Conservation (phyloP, 1,284 basidiomycete genomes). For the Fomitopsis pinicola region DNA sequence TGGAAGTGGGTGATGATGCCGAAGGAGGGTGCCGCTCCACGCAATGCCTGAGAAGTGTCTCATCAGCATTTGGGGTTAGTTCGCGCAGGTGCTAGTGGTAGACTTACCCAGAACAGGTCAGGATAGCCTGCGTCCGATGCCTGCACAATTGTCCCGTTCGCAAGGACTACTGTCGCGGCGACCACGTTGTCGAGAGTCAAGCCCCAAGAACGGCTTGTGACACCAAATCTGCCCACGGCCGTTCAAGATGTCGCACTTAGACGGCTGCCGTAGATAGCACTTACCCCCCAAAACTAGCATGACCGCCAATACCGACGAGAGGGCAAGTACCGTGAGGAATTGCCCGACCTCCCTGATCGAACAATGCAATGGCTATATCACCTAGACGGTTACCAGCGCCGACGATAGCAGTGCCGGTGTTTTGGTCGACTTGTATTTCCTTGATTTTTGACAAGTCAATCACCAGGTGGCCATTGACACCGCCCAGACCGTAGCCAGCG, state of each 20-base stretch:
- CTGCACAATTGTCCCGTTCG: background rate
- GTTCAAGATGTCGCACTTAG: background rate
- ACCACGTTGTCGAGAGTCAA: background rate
- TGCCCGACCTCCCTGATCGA: background rate
- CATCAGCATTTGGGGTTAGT: background rate
- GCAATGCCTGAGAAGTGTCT: background rate
- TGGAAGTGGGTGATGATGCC: background rate
- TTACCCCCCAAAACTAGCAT: background rate
- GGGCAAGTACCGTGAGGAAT: background rate
- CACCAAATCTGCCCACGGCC: conserved; percentile 5
- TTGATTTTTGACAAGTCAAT: background rate
- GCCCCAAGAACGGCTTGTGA: background rate
- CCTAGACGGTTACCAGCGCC: background rate
- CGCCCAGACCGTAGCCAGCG: background rate
- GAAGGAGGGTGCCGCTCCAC: background rate
- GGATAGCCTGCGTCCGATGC: background rate
- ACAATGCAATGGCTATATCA: background rate
- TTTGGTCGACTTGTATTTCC: background rate
- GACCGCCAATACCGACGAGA: background rate
- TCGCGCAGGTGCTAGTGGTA: conserved; percentile 15
- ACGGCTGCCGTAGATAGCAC: background rate
- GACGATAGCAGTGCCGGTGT: background rate
- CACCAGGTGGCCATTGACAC: background rate
- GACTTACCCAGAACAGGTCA: background rate
- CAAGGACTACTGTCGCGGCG: background rate